phyloP scores from a whole-genome alignment of 2,329 filamentous ascomycete genomes.

The Penicillium expansum region DNA sequence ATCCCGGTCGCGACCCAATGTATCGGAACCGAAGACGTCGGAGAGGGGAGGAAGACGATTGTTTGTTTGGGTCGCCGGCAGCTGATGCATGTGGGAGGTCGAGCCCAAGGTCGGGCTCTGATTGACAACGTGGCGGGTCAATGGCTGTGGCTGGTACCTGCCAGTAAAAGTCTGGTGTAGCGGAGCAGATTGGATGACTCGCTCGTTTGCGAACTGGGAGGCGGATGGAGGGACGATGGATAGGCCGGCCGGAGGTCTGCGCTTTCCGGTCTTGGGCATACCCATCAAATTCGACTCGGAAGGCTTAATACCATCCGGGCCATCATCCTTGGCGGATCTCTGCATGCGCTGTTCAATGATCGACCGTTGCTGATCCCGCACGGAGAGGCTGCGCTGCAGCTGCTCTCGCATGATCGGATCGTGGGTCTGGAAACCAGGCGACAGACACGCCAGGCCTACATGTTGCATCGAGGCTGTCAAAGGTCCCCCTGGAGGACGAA shows the following conservation, averaged over 20 bases:
- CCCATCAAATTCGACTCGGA: conserved; percentile 46
- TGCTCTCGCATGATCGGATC: conserved; percentile 97
- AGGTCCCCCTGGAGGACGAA: conserved; percentile 64
- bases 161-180: conserved; percentile 94
- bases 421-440: conserved; percentile 92
- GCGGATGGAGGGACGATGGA: conserved; percentile 95
- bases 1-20: conserved; percentile 52
- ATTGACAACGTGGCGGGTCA: conserved; percentile 74
- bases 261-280: conserved; percentile 41
- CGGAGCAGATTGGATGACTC: conserved; percentile 94
- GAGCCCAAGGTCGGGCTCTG: conserved; percentile 79
- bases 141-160: conserved; percentile 71
- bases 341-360: conserved; percentile 92
- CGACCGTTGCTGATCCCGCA: conserved; percentile 87
- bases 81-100: conserved; percentile 86
- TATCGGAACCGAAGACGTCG: conserved; percentile 83
- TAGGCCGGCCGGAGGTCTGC: conserved; percentile 74
- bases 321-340: conserved; percentile 78
- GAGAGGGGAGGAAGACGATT: conserved; percentile 92
- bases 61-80: conserved; percentile 81
- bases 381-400: conserved; percentile 86
- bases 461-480: conserved; percentile 84
- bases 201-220: conserved; percentile 86
- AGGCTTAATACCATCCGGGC: conserved; percentile 58
- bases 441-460: conserved; percentile 89